phyloP scores from a whole-genome alignment of 768 basidiomycete genomes.

The Sarcomyxa edulis region DNA sequence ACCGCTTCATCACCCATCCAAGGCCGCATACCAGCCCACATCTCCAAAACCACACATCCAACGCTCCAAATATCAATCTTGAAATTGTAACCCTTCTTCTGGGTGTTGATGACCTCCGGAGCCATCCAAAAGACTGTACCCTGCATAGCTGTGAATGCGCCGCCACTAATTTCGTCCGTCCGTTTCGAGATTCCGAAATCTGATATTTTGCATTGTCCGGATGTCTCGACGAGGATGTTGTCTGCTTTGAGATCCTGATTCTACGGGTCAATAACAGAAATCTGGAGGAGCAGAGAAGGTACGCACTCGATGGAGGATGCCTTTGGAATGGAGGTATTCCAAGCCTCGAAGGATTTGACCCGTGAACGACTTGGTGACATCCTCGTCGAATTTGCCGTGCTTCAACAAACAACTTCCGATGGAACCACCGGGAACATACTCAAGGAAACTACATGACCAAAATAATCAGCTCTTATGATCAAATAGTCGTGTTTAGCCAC shows the following conservation, averaged over 20 bases:
- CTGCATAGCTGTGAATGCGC: constrained; percentile 91
- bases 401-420: constrained; percentile 86
- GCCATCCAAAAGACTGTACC: constrained; percentile 99
- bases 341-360: constrained; percentile 87
- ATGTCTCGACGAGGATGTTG: constrained; percentile 93
- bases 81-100: constrained; percentile 88
- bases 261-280: constrained; percentile 4
- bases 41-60: constrained; percentile 97
- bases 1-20: constrained; percentile 90
- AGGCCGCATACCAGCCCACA: constrained; percentile 96
- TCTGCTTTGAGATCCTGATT: constrained; percentile 92
- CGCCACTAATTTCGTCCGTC: constrained; percentile 78
- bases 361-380: constrained; percentile 90
- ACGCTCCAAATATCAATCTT: constrained; percentile 99
- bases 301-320: constrained; percentile 87
- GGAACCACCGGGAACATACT: constrained; percentile 98
- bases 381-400: constrained; percentile 89
- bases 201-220: constrained; percentile 93
- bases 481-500: constrained; percentile 24
- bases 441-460: constrained; percentile 71
- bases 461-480: constrained; percentile 2
- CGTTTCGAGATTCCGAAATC: constrained; percentile 99
- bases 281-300: background rate
- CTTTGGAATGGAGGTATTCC: constrained; percentile 87
- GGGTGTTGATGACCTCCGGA: constrained; percentile 86